These are phyloP conservation scores for Melastoma malabathricum DNA, from an alignment of 345 rosid species.

Conservation along the genomic window DNA sequence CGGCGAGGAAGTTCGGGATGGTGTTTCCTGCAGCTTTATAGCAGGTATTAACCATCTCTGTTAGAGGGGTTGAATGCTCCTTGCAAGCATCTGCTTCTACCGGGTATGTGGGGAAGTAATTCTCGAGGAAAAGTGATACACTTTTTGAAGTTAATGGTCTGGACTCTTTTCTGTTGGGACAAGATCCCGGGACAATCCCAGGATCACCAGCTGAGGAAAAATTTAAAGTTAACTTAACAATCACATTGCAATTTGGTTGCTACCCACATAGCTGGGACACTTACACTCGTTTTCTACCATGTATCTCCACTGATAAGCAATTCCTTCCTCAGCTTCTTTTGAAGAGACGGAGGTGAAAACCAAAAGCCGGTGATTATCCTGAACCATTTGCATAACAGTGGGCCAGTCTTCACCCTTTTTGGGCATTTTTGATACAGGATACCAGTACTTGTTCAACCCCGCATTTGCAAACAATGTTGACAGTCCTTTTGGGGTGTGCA, in stretches of 20 bases:
- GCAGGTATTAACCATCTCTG: slow-evolving; percentile 83
- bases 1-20: slow-evolving; percentile 89
- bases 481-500: slow-evolving; percentile 78
- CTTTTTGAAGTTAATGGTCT: slow-evolving; percentile 50
- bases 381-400: slow-evolving; percentile 80
- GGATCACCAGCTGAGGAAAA: slow-evolving; percentile 85
- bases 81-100: slow-evolving; percentile 82
- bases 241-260: background rate
- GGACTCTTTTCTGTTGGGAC: slow-evolving; percentile 85
- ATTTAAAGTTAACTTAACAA: slow-evolving; percentile 3
- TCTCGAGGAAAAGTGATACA: slow-evolving; percentile 70
- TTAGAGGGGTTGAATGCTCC: slow-evolving; percentile 72
- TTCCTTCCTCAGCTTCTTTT: slow-evolving; percentile 92
- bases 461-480: slow-evolving; percentile 54
- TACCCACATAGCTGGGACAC: slow-evolving; percentile 1
- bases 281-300: slow-evolving; percentile 78
- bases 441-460: slow-evolving; percentile 76
- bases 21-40: slow-evolving; percentile 62
- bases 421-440: slow-evolving; percentile 87
- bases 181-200: slow-evolving; percentile 72
- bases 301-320: slow-evolving; percentile 96
- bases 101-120: slow-evolving; percentile 84
- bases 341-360: slow-evolving; percentile 90
- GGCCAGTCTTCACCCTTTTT: slow-evolving; percentile 95
- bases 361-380: slow-evolving; percentile 61